These are phyloP conservation scores for Albatrellus ellisii DNA, from an alignment of 768 basidiomycete genomes.

Conservation along the genomic window DNA sequence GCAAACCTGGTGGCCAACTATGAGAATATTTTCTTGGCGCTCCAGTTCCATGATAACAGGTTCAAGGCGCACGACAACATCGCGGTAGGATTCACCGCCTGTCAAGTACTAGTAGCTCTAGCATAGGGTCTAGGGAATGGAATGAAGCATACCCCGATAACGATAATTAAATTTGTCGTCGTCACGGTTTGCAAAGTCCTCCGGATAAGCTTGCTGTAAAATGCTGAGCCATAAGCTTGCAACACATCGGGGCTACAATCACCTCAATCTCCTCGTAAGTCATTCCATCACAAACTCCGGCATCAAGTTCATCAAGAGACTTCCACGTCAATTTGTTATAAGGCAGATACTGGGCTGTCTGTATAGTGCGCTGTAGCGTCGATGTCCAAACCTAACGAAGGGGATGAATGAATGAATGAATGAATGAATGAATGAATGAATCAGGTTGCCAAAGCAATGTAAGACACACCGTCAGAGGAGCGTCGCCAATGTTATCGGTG, in stretches of 20 bases:
- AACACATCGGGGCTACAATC: conserved; percentile 5
- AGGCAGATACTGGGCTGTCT: conserved; percentile 71
- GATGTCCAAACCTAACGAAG: conserved; percentile 97
- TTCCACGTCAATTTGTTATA: conserved; percentile 98
- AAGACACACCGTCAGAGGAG: conserved; percentile 69
- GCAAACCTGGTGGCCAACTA: conserved; percentile 85
- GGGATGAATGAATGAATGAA: too few species aligned
- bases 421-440: too few species aligned
- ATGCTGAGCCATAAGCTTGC: not conserved
- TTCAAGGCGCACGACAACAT: conserved; percentile 90
- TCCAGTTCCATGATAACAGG: conserved; percentile 99
- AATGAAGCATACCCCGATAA: conserved; percentile 50
- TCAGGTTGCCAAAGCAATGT: too few species aligned
- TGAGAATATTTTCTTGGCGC: conserved; percentile 91
- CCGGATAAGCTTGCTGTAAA: conserved; percentile 81
- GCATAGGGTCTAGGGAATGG: not conserved
- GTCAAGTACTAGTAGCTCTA: not conserved
- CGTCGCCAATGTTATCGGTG: conserved; percentile 82
- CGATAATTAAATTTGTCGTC: conserved; percentile 99
- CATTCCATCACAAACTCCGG: conserved; percentile 99
- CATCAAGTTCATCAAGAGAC: conserved; percentile 94
- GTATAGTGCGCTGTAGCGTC: conserved; percentile 86
- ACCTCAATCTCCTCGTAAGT: conserved; percentile 99
- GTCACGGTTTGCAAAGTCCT: conserved; percentile 95
- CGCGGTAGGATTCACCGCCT: conserved; percentile 93